phyloP scores from a whole-genome alignment of 805 yeast species.

The Spathaspora girioi region DNA sequence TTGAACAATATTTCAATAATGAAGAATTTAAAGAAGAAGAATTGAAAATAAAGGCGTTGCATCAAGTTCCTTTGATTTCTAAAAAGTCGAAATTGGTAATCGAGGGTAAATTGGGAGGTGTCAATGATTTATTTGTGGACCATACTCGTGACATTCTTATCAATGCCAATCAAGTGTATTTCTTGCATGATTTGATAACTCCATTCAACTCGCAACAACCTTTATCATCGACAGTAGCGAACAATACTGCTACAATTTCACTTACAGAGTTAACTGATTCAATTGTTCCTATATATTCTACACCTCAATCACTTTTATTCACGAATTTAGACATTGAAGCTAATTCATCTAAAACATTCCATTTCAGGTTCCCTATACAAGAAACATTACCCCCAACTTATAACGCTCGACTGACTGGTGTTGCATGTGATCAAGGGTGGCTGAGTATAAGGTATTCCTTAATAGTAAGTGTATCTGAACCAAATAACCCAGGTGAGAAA shows the following conservation, averaged over 20 bases:
- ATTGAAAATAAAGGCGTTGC: slow-evolving; percentile 18
- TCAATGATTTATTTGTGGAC: slow-evolving; percentile 27
- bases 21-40: slow-evolving; percentile 20
- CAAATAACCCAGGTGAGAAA: slow-evolving; percentile 11
- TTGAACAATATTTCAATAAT: slow-evolving; percentile 19
- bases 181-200: slow-evolving; percentile 33
- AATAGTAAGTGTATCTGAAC: slow-evolving; percentile 29
- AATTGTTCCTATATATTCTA: slow-evolving; percentile 37
- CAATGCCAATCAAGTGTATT: slow-evolving; percentile 13
- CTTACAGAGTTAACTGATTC: slow-evolving; percentile 25
- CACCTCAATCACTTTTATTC: slow-evolving; percentile 37
- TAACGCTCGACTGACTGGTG: slow-evolving; percentile 38
- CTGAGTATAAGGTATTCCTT: slow-evolving; percentile 34
- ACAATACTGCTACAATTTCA: slow-evolving; percentile 7
- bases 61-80: slow-evolving; percentile 20
- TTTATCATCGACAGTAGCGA: not conserved
- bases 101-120: slow-evolving; percentile 35
- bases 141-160: slow-evolving; percentile 10
- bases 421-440: slow-evolving; percentile 36
- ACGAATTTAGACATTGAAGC: slow-evolving; percentile 23
- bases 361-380: slow-evolving; percentile 20
- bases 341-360: slow-evolving; percentile 14
- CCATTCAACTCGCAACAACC: slow-evolving; percentile 23
- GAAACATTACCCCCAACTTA: slow-evolving; percentile 35
- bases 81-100: slow-evolving; percentile 18